phyloP scores from a whole-genome alignment of 257 asterid genomes.

The Schizonepeta tenuifolia region DNA sequence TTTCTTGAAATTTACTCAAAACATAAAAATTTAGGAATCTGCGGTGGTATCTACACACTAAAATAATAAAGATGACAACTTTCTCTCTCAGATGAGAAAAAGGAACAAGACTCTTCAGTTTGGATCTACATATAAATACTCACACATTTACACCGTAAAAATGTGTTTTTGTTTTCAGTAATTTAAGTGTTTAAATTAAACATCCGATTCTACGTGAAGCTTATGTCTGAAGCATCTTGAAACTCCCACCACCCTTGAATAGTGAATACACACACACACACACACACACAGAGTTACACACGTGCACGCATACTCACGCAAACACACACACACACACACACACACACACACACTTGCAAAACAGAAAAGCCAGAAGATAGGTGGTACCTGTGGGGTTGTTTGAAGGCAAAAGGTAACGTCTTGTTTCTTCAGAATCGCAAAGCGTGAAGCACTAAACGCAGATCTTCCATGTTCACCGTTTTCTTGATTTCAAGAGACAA shows the following conservation, averaged over 20 bases:
- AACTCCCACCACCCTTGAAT: constrained; percentile 40
- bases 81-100: constrained; percentile 24
- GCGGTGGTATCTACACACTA: not conserved
- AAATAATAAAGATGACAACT: constrained; percentile 23
- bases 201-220: constrained; percentile 32
- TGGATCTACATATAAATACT: constrained; percentile 27
- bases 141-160: constrained; percentile 11
- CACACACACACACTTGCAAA: not conserved
- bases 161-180: not conserved
- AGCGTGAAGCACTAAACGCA: constrained; percentile 77
- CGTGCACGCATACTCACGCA: not conserved
- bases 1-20: not conserved
- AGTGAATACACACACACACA: constrained; percentile 37
- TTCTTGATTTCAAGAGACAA: constrained; percentile 24
- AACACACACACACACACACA: constrained; percentile 19
- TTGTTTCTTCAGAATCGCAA: constrained; percentile 61
- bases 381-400: constrained; percentile 39
- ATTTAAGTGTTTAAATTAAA: constrained; percentile 16
- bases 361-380: not conserved
- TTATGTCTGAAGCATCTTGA: constrained; percentile 58
- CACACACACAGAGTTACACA: constrained; percentile 1
- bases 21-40: not conserved
- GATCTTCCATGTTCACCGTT: constrained; percentile 58
- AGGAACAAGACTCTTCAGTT: constrained; percentile 6
- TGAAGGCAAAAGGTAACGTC: constrained; percentile 44